Percentiles rank a stretch among this genome's conserved stretches.
Evolutionary conservation across 805 yeast genomes (phyloP).

Genomic region (Ogataea chonburiensis): DNA sequence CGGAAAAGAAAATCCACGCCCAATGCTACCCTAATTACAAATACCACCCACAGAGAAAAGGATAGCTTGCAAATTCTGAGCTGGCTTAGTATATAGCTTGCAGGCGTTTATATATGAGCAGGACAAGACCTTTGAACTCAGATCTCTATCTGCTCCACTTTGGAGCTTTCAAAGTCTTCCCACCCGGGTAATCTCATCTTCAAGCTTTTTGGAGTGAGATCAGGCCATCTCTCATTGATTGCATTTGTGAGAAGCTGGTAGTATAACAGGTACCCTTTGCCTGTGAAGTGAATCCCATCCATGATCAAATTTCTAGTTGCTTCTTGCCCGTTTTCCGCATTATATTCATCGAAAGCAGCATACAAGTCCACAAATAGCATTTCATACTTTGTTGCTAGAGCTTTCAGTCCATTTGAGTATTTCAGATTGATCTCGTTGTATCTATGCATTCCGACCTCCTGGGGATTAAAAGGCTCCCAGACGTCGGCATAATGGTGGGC

Average conservation of each 20-base stretch:
- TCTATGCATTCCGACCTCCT: slow-evolving; percentile 39
- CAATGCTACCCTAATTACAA: slow-evolving; percentile 44
- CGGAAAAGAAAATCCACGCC: slow-evolving; percentile 43
- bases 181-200: slow-evolving; percentile 25
- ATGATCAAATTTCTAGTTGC: slow-evolving; percentile 25
- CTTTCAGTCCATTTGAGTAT: slow-evolving; percentile 51
- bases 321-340: slow-evolving; percentile 11
- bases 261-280: slow-evolving; percentile 38
- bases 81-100: too few relatives aligned
- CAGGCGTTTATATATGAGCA: slow-evolving; percentile 5
- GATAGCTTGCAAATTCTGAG: not conserved
- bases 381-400: slow-evolving; percentile 43
- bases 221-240: slow-evolving; percentile 37
- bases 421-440: slow-evolving; percentile 41
- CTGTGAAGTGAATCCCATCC: slow-evolving; percentile 49
- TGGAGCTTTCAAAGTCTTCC: slow-evolving; percentile 16
- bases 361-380: slow-evolving; percentile 62
- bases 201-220: slow-evolving; percentile 23
- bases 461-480: slow-evolving; percentile 39
- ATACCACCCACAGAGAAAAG: slow-evolving; percentile 40
- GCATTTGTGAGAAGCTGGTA: slow-evolving; percentile 34
- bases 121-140: not conserved
- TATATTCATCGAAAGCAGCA: slow-evolving; percentile 37
- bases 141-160: slow-evolving; percentile 15
- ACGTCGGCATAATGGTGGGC: slow-evolving; percentile 47